Percentiles rank a stretch among this genome's conserved stretches.
Conservation (phyloP, 768 basidiomycete genomes). For the Mycena leptocephala region DNA sequence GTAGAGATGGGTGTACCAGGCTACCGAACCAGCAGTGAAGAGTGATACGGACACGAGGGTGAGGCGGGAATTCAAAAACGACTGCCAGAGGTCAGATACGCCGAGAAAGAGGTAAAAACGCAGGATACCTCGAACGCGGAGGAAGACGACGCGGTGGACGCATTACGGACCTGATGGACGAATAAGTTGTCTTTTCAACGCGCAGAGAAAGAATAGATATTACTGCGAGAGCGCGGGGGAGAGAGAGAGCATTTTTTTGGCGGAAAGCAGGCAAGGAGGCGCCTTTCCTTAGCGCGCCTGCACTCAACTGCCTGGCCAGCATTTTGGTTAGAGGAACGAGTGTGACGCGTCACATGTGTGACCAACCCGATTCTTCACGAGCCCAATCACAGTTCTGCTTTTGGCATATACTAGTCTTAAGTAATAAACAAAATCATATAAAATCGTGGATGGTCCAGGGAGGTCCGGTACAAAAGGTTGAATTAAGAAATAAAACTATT, state of each 20-base stretch:
- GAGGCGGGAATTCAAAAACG: conserved; percentile 78
- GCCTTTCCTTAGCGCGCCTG: conserved; percentile 78
- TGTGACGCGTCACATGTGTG: conserved; percentile 47
- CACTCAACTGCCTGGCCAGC: conserved; percentile 84
- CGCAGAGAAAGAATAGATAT: conserved; percentile 40
- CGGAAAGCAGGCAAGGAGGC: conserved; percentile 64
- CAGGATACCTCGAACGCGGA: conserved; percentile 76
- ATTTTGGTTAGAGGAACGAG: conserved; percentile 62
- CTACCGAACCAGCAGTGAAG: conserved; percentile 90
- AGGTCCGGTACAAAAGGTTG: conserved; percentile 7
- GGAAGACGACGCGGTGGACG: conserved; percentile 71
- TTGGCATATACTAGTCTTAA: not conserved
- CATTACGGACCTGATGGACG: conserved; percentile 75
- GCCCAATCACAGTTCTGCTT: not conserved
- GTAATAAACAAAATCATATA: not conserved
- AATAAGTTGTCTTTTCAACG: conserved; percentile 31
- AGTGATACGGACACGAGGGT: conserved; percentile 84
- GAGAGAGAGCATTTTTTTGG: conserved; percentile 56
- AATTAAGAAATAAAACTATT: conserved; percentile 15
- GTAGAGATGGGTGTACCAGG: conserved; percentile 97
- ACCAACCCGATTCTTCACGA: not conserved
- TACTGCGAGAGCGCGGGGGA: conserved; percentile 68
- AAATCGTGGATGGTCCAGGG: not conserved
- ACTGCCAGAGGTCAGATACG: conserved; percentile 54
- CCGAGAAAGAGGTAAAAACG: not conserved